Evolutionary conservation across 78 protist species (phyloP), one percentile per base, ranked within the genome.

Genomic region (Cavenderia fasciculata): DNA sequence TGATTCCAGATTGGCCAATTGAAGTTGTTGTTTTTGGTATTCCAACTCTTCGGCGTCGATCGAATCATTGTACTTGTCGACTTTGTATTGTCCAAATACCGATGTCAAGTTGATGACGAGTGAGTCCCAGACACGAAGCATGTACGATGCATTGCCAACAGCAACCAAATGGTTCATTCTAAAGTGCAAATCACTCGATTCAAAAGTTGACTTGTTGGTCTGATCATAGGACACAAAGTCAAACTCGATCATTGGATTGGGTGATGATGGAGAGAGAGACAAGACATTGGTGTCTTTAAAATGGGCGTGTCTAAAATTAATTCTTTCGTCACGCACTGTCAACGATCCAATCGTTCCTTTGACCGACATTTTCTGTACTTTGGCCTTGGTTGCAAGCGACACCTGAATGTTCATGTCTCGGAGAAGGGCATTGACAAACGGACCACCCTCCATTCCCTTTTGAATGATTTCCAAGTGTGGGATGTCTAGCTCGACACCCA

Each of bases 61-160:
- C n/a, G n/a, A n/a, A n/a, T n/a, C 63, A 34, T 51, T 63, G 41
- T 79, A 82, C 12, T 52, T 68, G 38, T 82, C 90, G 27, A 27
- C 54, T 36, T 49, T 10, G 31, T 82, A 82, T 16, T 51, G 65
- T 33, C 72, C 68, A 69, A 82, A 68, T n/a, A 68, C 78, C 4
- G 76, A 68, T 12, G 78, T 82, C 0, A 82, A 40, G 40, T 25
- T 33, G 27, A 82, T 6, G 4, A 57, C 69, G 7, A 82, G 79
- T 29, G 31, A 56, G 49, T 82, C 90, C 90, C 90, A 82, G 14
- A 68, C 90, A 27, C 90, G 40, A 8, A 82, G 43, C 40, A 72
- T n/a, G 62, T 56, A 82, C 31, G 90, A 46, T 10, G 90, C 54
- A 38, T 51, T 8, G 25, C 61, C 90, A 52, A 44, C 29, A 0